Conservation (phyloP, 164 flowering plant genomes). For the Litsea cubeba region DNA sequence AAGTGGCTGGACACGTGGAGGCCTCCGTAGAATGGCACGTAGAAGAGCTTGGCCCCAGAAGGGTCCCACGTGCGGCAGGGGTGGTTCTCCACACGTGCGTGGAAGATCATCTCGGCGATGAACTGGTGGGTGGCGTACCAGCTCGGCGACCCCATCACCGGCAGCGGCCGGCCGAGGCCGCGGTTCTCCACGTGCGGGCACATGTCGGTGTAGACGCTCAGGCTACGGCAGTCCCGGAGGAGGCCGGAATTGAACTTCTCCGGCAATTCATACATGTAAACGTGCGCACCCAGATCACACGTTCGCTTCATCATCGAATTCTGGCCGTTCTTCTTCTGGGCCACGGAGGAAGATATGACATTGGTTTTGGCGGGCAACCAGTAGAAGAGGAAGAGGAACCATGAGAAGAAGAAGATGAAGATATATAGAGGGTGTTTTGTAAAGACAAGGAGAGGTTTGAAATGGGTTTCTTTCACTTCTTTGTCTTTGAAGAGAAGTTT, state of each 20-base stretch:
- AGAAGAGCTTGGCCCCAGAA: slow-evolving; percentile 13
- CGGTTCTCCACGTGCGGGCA: slow-evolving; percentile 50
- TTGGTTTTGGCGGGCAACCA: not conserved
- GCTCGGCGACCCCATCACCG: slow-evolving; percentile 2
- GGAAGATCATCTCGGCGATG: slow-evolving; percentile 56
- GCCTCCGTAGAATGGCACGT: slow-evolving; percentile 35
- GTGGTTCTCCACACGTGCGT: slow-evolving; percentile 29
- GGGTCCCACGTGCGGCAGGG: slow-evolving; percentile 30
- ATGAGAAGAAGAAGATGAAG: slow-evolving; percentile 11
- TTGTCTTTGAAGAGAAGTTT: slow-evolving; percentile 7
- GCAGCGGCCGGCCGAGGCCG: slow-evolving; percentile 46
- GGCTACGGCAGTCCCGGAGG: slow-evolving; percentile 33
- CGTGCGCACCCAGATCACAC: slow-evolving; percentile 11
- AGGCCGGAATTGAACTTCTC: slow-evolving; percentile 40
- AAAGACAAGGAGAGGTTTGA: not conserved
- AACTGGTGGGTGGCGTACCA: slow-evolving; percentile 58
- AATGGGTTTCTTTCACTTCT: slow-evolving; percentile 4
- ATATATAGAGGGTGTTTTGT: slow-evolving; percentile 5
- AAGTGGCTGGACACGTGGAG: slow-evolving; percentile 45
- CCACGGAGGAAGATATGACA: not conserved
- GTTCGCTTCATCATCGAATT: not conserved
- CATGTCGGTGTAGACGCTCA: slow-evolving; percentile 48
- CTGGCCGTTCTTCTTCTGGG: not conserved
- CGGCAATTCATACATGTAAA: slow-evolving; percentile 45
- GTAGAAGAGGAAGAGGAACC: slow-evolving; percentile 10